Base-by-base conservation (phyloP, 306 rosid genomes). In the Neltuma alba region DNA sequence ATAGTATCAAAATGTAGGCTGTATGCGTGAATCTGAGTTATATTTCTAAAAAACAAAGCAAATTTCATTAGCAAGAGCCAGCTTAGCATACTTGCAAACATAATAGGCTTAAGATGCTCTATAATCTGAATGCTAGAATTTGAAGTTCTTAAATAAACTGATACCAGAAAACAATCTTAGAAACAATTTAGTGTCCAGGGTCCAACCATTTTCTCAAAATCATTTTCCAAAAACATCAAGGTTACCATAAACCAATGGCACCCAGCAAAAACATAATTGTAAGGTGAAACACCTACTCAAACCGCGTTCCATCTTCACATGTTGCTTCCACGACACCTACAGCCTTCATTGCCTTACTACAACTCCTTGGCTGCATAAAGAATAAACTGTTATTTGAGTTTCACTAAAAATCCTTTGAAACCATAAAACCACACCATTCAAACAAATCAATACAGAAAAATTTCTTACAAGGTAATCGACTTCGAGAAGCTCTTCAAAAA, bases 331-430 rank as follows among this genome's bases (percentile, higher is more conserved):
- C 99, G 65, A 95, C 97, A 77, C 99, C 99, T 72, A 89, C 98
- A 80, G 99, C 99, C 87, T 95, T 95, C 99, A 95, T 95, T 79
- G 99, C 99, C 82, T 93, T 89, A 85, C 99, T 91, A 81, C 88
- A 93, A 86, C 99, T 95, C 92, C 99, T 90, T 73, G 99, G 99
- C 99, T 95, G 86, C 92, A 89, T 31, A 79, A 67, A 76, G 74
- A 89, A 80, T 81, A 80, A 78, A 80, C 41, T 74, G 80, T 83
- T 60, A 72, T 81, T 79, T 79, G 76, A 69, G 78, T 80, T 41
- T 52, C 44, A 80, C 37, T 63, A 78, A 85, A 72, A 61, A 76
- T 54, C 65, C 47, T 37, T 28, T 60, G 13, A 71, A 60, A 79
- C 38, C 33, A 30, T 50, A 76, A 67, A 79, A 73, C 70, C 76